Evolutionary conservation across 306 rosid genomes (phyloP).

Genomic region (Trichosanthes cucumerina): DNA sequence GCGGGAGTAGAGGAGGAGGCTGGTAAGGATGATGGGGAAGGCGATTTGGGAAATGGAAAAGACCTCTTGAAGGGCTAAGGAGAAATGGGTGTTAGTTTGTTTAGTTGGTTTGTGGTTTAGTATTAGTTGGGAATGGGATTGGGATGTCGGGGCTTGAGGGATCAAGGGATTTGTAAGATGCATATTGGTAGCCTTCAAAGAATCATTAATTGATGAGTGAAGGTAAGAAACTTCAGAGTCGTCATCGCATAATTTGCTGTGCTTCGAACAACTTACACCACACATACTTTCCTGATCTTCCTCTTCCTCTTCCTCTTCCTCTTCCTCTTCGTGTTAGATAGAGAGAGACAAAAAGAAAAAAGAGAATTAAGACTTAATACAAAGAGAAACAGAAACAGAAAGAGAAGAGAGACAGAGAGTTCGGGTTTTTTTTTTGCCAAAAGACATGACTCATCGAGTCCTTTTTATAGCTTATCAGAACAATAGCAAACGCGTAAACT

Average conservation of each 20-base stretch:
- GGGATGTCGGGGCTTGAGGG: conserved; percentile 12
- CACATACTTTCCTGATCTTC: no score
- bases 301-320: no score
- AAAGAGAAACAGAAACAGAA: not conserved
- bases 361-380: not conserved
- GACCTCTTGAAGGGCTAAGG: conserved; percentile 28
- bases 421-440: not conserved
- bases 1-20: conserved; percentile 64
- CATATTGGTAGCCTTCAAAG: not conserved
- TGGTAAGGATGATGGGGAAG: conserved; percentile 72
- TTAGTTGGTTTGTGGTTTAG: not conserved
- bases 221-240: not conserved
- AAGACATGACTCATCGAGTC: not conserved
- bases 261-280: not conserved
- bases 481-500: not conserved
- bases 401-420: not conserved
- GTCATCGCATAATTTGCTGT: not conserved
- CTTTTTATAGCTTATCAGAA: not conserved
- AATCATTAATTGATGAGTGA: not conserved
- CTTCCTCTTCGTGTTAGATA: not conserved
- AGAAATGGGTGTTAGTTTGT: conserved; percentile 16
- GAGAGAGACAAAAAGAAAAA: not conserved
- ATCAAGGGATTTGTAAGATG: conserved; percentile 14
- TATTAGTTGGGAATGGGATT: no score
- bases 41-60: conserved; percentile 44